Base-by-base conservation (phyloP, 306 rosid species). In the Canavalia ensiformis region DNA sequence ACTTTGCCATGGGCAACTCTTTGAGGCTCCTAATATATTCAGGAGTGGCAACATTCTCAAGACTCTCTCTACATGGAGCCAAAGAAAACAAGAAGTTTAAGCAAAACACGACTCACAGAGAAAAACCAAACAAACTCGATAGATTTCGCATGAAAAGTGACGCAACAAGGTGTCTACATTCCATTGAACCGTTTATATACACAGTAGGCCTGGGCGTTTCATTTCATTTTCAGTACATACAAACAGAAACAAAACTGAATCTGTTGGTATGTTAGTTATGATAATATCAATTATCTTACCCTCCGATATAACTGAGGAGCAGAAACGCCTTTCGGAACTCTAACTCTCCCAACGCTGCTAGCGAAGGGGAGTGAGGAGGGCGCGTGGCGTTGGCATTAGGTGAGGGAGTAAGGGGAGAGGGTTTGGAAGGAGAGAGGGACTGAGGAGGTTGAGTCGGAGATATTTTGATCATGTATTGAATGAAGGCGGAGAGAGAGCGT, bases 251-350 rank as follows among this genome's bases (percentile, higher is more conserved):
- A 35, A 35, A 5, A 34, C n/a, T 34, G 37, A 63, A 5, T 33
- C 42, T 3, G 6, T 52, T n/a, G n/a, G 58, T 13, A 13, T 2
- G 29, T 13, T 25, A 55, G 60, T 18, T 2, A 29, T 28, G 28
- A 25, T 11, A 28, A 51, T 18, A 18, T 18, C 25, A 18, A 18
- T 18, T 18, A 18, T 18, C 25, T 18, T 80, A 90, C 98, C 87
- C 54, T 67, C 97, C 98, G 31, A 75, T 56, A 31, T 94, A 94
- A 77, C 78, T 89, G 33, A 92, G 51, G 1, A 94, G 52, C 35
- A 94, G 75, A 76, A 94, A 94, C 7, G 93, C 90, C 62, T 82
- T 92, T 30, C 92, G 78, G 73, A 92, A 94, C 42, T 94, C 96
- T 4, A 94, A 83, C 49, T 92, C 97, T 25, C 94, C 97, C 59